A percentile compares a stretch with the other conserved stretches of the same genome.
Evolutionary conservation across 2,329 filamentous ascomycete species (phyloP).

Genomic region (Colletotrichum scovillei): DNA sequence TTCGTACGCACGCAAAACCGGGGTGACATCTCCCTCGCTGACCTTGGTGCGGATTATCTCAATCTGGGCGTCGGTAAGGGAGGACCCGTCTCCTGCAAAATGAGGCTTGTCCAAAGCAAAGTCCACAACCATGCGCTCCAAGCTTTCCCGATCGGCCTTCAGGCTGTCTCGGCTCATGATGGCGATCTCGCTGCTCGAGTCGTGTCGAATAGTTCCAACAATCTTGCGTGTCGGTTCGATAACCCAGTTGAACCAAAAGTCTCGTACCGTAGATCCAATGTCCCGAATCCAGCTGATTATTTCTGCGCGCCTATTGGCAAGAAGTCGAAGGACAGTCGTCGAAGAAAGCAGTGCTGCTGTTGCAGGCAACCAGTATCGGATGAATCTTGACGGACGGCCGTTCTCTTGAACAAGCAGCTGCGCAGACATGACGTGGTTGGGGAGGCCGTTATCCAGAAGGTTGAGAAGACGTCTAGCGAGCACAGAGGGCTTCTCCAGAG

Average conservation of each 20-base stretch:
- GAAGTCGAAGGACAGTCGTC: slow-evolving; percentile 84
- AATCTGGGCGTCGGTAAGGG: slow-evolving; percentile 76
- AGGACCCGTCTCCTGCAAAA: slow-evolving; percentile 57
- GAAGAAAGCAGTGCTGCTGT: slow-evolving; percentile 81
- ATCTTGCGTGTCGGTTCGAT: slow-evolving; percentile 86
- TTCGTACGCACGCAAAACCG: slow-evolving; percentile 91
- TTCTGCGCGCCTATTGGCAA: slow-evolving; percentile 79
- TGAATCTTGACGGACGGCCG: slow-evolving; percentile 78
- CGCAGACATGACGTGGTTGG: slow-evolving; percentile 71
- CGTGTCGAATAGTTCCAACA: slow-evolving; percentile 91
- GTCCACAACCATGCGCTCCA: slow-evolving; percentile 98
- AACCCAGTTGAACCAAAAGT: slow-evolving; percentile 98
- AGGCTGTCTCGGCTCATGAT: slow-evolving; percentile 96
- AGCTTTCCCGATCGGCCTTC: slow-evolving; percentile 87
- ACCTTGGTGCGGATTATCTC: slow-evolving; percentile 82
- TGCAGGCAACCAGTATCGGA: slow-evolving; percentile 91
- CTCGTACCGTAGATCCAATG: slow-evolving; percentile 80
- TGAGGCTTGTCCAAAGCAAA: slow-evolving; percentile 88
- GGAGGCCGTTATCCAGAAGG: slow-evolving; percentile 77
- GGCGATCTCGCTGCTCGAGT: slow-evolving; percentile 91
- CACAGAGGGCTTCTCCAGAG: slow-evolving; percentile 63
- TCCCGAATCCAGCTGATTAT: slow-evolving; percentile 84
- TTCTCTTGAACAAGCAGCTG: slow-evolving; percentile 68
- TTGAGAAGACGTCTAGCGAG: slow-evolving; percentile 75
- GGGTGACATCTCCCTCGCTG: slow-evolving; percentile 90